These are phyloP conservation scores for Orychophragmus violaceus DNA, from an alignment of 345 rosid species.

Conservation along the genomic window DNA sequence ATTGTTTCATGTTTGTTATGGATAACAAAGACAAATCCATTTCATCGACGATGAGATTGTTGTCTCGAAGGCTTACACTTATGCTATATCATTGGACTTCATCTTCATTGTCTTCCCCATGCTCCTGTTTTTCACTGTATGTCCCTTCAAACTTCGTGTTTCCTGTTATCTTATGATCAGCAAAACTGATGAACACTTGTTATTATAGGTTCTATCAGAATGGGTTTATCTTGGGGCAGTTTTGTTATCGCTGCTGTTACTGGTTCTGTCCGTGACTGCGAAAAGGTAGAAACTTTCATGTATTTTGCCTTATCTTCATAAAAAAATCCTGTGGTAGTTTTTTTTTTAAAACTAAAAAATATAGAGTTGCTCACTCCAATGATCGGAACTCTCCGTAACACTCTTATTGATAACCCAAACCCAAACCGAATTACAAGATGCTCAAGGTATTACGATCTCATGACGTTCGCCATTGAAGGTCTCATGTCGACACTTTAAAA, in stretches of 20 bases:
- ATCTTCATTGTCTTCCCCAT: conserved; percentile 55
- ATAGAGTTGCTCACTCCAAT: conserved; percentile 59
- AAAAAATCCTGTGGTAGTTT: neutral
- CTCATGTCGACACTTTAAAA: no score
- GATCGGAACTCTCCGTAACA: no score
- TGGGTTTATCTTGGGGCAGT: conserved; percentile 46
- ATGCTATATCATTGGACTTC: conserved; percentile 50
- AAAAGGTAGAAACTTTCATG: conserved; percentile 62
- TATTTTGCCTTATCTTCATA: neutral
- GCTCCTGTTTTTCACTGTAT: conserved; percentile 62
- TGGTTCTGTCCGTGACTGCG: conserved; percentile 33
- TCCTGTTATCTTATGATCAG: neutral
- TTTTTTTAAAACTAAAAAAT: conserved; percentile 19
- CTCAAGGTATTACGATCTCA: no score
- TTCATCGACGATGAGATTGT: conserved; percentile 30
- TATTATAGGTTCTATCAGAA: conserved; percentile 64
- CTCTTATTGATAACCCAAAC: no score
- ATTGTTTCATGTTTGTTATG: conserved; percentile 4
- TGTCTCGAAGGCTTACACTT: conserved; percentile 39
- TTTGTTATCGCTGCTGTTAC: conserved; percentile 29
- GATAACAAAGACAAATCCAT: conserved; percentile 10
- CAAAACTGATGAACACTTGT: neutral
- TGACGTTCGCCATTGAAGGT: no score
- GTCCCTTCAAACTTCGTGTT: conserved; percentile 12
- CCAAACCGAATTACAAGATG: no score